A percentile compares a stretch with the other conserved stretches of the same genome.
Conservation (phyloP, 352 stramenopile species). For the Hyaloperonospora arabidopsidis region DNA sequence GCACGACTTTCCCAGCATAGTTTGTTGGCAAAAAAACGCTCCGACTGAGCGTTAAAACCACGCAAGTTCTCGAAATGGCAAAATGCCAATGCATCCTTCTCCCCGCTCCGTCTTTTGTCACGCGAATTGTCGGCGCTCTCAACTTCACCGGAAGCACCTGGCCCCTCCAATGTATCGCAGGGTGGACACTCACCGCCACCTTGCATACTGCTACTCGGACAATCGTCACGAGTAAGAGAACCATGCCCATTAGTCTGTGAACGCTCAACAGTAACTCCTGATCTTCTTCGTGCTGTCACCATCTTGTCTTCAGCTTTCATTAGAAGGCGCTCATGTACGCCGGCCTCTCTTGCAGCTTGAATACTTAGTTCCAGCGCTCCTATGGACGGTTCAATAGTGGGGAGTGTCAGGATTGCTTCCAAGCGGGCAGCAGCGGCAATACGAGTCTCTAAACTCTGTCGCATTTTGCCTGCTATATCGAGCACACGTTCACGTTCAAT, state of each 20-base stretch:
- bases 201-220: conserved; percentile 21
- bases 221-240: conserved; percentile 20
- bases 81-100: conserved; percentile 50
- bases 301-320: conserved; percentile 60
- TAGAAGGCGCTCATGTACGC: conserved; percentile 50
- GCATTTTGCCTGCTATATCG: conserved; percentile 36
- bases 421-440: conserved; percentile 41
- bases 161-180: conserved; percentile 44
- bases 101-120: conserved; percentile 28
- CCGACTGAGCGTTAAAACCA: conserved; percentile 43
- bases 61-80: conserved; percentile 64
- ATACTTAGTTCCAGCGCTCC: conserved; percentile 48
- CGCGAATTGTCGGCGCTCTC: conserved; percentile 26
- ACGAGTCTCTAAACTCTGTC: conserved; percentile 38
- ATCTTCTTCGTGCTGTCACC: conserved; percentile 20
- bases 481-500: conserved; percentile 33
- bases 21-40: conserved; percentile 40
- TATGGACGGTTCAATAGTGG: conserved; percentile 39
- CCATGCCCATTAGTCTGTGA: conserved; percentile 21
- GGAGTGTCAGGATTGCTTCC: conserved; percentile 36
- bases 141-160: conserved; percentile 22
- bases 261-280: conserved; percentile 16
- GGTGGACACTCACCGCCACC: conserved; percentile 18
- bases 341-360: conserved; percentile 47
- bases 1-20: conserved; percentile 59